These are phyloP conservation scores for Aegilops longissima DNA, from an alignment of 176 grass and related monocot species.

Conservation along the genomic window DNA sequence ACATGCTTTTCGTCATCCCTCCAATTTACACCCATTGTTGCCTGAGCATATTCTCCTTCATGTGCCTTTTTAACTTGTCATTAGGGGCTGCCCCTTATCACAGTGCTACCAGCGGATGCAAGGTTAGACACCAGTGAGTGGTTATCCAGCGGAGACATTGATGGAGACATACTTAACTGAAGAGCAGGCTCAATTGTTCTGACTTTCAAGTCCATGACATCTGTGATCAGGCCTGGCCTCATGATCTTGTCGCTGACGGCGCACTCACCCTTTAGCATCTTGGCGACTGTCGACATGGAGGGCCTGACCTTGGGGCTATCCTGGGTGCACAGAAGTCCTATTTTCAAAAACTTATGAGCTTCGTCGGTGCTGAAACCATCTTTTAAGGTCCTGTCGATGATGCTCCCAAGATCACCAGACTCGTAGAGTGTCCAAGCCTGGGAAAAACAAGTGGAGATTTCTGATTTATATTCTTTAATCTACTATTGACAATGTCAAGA, in stretches of 20 bases:
- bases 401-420: conserved; percentile 41
- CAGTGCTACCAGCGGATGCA: conserved; percentile 45
- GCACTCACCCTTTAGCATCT: conserved; percentile 56
- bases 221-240: conserved; percentile 81
- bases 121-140: conserved; percentile 42
- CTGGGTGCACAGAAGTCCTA: conserved; percentile 83
- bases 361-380: conserved; percentile 40
- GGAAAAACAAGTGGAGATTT: conserved; percentile 22
- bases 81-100: conserved; percentile 28
- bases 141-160: conserved; percentile 30
- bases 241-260: conserved; percentile 46
- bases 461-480: conserved; percentile 13
- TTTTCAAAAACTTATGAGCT: conserved; percentile 53
- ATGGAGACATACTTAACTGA: conserved; percentile 16
- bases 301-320: conserved; percentile 66
- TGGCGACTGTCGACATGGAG: conserved; percentile 58
- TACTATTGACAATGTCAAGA: not conserved
- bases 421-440: conserved; percentile 75
- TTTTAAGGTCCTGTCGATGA: conserved; percentile 58
- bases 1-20: not conserved
- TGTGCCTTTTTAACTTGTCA: not conserved
- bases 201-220: conserved; percentile 86
- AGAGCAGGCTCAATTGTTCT: conserved; percentile 25
- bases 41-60: not conserved
- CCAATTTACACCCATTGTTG: conserved; percentile 2